A percentile compares a stretch with the other conserved stretches of the same genome.
Evolutionary conservation across 352 stramenopile genomes (phyloP).

Genomic region (Pythium periplocum): DNA sequence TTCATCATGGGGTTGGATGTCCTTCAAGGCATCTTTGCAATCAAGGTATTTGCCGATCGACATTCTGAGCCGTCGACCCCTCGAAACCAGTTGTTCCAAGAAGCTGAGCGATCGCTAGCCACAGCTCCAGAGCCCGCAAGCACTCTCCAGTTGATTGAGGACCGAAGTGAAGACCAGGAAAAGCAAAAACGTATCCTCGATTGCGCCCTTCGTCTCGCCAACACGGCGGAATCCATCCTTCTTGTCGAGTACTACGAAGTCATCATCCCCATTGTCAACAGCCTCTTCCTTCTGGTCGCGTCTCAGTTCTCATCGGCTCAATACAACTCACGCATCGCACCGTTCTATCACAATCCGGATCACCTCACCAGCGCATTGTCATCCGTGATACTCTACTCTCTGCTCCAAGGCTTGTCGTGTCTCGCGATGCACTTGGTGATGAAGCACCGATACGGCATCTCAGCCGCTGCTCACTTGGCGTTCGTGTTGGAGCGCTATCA

Average conservation of each 20-base stretch:
- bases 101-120: too few relatives aligned
- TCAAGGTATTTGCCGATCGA: slow-evolving; percentile 21
- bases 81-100: neutral
- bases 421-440: slow-evolving; percentile 17
- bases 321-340: neutral
- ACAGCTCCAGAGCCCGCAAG: too few relatives aligned
- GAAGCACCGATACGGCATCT: slow-evolving; percentile 14
- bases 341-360: neutral
- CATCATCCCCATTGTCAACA: slow-evolving; percentile 1
- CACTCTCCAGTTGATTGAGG: too few relatives aligned
- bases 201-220: slow-evolving; percentile 7
- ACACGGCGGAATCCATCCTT: slow-evolving; percentile 11
- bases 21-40: slow-evolving; percentile 5
- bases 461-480: slow-evolving; percentile 15
- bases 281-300: neutral
- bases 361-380: neutral
- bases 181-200: slow-evolving; percentile 4
- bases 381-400: slow-evolving; percentile 15
- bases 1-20: slow-evolving; percentile 19
- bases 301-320: neutral
- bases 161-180: too few relatives aligned
- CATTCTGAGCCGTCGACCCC: neutral
- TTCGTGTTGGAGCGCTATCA: slow-evolving; percentile 19
- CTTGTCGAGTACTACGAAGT: slow-evolving; percentile 4
- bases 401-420: slow-evolving; percentile 14